Evolutionary conservation across 495 filamentous ascomycete genomes (phyloP), one percentile per base, ranked within the genome.

Genomic region (Penicillium ochrochloron): DNA sequence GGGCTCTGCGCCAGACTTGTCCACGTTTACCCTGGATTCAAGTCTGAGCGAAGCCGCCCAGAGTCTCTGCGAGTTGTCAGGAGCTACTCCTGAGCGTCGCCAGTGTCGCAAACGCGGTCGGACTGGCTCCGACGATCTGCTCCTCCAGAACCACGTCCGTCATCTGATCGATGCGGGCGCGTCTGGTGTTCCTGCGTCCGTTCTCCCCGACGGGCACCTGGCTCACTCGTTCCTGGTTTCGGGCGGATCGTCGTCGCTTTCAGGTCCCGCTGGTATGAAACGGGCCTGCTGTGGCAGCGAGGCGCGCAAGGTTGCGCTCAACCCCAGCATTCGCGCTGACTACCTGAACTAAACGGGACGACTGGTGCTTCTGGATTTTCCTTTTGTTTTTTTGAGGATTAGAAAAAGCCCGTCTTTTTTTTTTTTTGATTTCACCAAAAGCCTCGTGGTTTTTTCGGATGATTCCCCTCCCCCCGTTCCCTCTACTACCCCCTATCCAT

Each of bases 71-170:
- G 86, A 91, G 64, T 78, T 93, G 34, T 80, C 80, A 19, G 72
- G 85, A 76, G 60, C 83, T 62, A 65, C 71, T 46, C 65, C 73
- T 25, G 70, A 75, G 66, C 67, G 64, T 31, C 67, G 71, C 11
- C 73, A 77, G 73, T 75, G 72, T 66, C 80, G 76, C 70, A 96
- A 96, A 75, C 89, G 92, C 56, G 87, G 86, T 67, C 84, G 91
- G 41, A 84, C 90, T 5, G 76, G 83, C 25, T 92, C 90, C 19
- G 85, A 89, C 59, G 90, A 93, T 63, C 72, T 82, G 29, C 74
- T 80, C 25, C 79, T 94, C 17, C 92, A 95, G 73, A 86, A 88
- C 54, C 88, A 92, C 63, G 90, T 95, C 46, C 90, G 91, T 61
- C 83, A 88, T 25, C 53, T 84, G 57, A 79, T 83, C 61, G 74